Evolutionary conservation across 495 filamentous ascomycete species (phyloP), one percentile per base, ranked within the genome.

Genomic region (Xylaria bambusicola): DNA sequence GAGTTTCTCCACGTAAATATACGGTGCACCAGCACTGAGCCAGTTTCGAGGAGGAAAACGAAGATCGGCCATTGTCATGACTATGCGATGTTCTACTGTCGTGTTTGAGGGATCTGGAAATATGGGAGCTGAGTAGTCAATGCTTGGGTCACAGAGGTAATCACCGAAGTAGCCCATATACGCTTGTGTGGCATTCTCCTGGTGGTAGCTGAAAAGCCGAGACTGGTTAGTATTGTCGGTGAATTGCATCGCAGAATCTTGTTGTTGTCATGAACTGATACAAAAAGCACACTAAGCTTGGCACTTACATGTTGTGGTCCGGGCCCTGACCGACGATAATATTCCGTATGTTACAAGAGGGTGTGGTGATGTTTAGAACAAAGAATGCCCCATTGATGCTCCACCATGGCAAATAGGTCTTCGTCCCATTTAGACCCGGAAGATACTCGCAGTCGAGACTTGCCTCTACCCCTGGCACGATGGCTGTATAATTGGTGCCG

Each of bases 61-160:
- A 23, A 61, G 52, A 29, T 61, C 59, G 18, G 35, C 59, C 5
- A 61, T 21, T 15, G 59, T 56, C 59, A 61, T 61, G 51, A 61
- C 38, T 10, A 56, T 15, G 13, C 59, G 59, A 1, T 48, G 42
- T 12, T 61, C 59, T 0, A 23, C 2, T 8, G 42, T 46, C 1
- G 51, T 26, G 18, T 61, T 47, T 3, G 52, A 46, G 12, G 29
- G 54, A 13, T 57, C 27, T 35, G 54, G 54, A 18, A 35, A 44
- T 10, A 13, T 27, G 6, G 17, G 36, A 2, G 36, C 6, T 7
- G 33, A 47, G 44, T 56, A 56, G 18, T 56, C 42, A n/a, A 56
- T 48, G 18, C 35, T 38, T 17, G 26, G n/a, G 23, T 61, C 48
- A 41, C 59, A 61, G 17, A 48, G 21, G n/a, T 61, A 61, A 20